A percentile compares a stretch with the other conserved stretches of the same genome.
Conservation (phyloP, 2,329 filamentous ascomycete species). For the Pseudocercospora crystallina region DNA sequence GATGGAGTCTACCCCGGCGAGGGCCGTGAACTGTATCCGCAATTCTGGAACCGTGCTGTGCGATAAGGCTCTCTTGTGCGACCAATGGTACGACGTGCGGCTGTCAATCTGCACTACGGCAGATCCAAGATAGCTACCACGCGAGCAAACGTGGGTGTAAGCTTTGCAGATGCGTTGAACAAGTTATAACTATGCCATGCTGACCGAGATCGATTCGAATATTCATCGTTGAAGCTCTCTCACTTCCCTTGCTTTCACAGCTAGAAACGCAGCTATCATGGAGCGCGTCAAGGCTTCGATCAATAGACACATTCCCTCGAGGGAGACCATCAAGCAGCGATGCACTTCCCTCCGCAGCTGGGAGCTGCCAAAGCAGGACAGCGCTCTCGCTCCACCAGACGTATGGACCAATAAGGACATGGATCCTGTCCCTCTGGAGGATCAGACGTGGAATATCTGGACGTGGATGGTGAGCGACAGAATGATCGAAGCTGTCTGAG, state of each 20-base stretch:
- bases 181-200: too few species aligned
- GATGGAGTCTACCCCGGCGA: too few species aligned
- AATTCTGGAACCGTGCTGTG: background rate
- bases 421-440: slow-evolving; percentile 34
- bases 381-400: slow-evolving; percentile 47
- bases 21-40: too few species aligned
- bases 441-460: slow-evolving; percentile 37
- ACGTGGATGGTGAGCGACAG: slow-evolving; percentile 36
- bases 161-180: too few species aligned
- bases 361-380: slow-evolving; percentile 51
- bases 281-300: slow-evolving; percentile 11
- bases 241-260: background rate
- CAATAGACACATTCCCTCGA: slow-evolving; percentile 37
- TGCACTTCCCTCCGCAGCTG: slow-evolving; percentile 46
- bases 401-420: slow-evolving; percentile 42
- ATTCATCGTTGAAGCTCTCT: background rate
- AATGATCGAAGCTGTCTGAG: too few species aligned
- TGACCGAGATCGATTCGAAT: too few species aligned
- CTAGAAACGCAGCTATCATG: background rate
- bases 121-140: too few species aligned
- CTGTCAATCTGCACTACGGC: background rate
- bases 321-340: slow-evolving; percentile 40
- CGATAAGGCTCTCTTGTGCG: slow-evolving; percentile 15
- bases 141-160: too few species aligned
- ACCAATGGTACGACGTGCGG: slow-evolving; percentile 13